Evolutionary conservation across 306 rosid genomes (phyloP).

Genomic region (Castanea mollissima): DNA sequence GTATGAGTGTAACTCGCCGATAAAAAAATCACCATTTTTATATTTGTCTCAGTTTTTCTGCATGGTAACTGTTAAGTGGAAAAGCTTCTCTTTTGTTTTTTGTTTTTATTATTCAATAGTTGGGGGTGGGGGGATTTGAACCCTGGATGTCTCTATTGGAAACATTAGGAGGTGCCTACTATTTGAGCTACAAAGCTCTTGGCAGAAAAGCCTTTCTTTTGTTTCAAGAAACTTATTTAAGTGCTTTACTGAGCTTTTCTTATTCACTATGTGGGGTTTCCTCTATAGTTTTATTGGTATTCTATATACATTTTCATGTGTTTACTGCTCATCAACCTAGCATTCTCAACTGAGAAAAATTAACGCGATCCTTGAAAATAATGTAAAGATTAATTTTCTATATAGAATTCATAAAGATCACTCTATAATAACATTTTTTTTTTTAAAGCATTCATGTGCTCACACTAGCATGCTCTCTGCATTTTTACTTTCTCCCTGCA

Average conservation of each 20-base stretch:
- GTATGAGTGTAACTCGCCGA: too few relatives aligned
- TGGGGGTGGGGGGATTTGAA: too few relatives aligned
- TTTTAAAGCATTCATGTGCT: not conserved
- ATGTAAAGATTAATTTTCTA: not conserved
- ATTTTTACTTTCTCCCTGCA: not conserved
- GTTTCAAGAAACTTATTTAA: not conserved
- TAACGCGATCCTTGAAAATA: not conserved
- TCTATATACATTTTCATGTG: not conserved
- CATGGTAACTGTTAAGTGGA: not conserved
- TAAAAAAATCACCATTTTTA: not conserved
- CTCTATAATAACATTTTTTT: not conserved
- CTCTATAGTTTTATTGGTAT: not conserved
- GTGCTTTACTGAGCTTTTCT: not conserved
- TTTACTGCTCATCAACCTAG: not conserved
- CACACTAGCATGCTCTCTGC: not conserved
- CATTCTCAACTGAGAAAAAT: not conserved
- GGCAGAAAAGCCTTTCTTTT: not conserved
- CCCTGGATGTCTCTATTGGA: too few relatives aligned
- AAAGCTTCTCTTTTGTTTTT: not conserved
- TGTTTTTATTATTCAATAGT: too few relatives aligned
- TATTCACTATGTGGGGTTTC: not conserved
- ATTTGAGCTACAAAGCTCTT: too few relatives aligned
- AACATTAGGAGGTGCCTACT: too few relatives aligned
- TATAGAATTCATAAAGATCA: not conserved
- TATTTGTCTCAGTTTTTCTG: not conserved